Evolutionary conservation across 139 green algal species (phyloP).

Genomic region (Mesostigma viride): DNA sequence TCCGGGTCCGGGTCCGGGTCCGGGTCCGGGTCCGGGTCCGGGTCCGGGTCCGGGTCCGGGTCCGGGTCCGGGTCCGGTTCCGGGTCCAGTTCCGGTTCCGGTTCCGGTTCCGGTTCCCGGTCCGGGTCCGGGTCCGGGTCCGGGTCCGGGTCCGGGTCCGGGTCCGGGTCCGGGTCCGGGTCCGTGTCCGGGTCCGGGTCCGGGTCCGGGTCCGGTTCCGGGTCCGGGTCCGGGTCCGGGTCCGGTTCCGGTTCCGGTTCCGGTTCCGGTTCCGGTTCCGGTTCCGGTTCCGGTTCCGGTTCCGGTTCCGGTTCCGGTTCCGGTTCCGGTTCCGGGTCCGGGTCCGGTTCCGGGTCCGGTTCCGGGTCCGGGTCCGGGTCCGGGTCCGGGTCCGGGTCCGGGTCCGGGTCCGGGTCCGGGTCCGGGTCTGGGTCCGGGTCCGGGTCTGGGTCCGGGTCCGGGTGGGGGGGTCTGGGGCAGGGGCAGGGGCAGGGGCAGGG

Average conservation of each 20-base stretch:
- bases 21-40: too few species aligned
- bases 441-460: neutral
- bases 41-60: too few species aligned
- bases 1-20: too few species aligned
- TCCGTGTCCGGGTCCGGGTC: slow-evolving; percentile 2
- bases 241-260: too few species aligned
- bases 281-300: too few species aligned
- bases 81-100: too few species aligned
- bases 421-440: neutral
- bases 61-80: too few species aligned
- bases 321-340: too few species aligned
- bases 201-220: neutral
- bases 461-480: neutral
- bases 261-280: too few species aligned
- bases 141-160: neutral
- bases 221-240: neutral
- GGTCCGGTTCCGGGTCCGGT: neutral
- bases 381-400: neutral
- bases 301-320: too few species aligned
- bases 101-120: too few species aligned
- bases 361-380: neutral
- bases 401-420: neutral
- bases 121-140: neutral
- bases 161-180: neutral
- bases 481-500: too few species aligned